A percentile compares a stretch with the other conserved stretches of the same genome.
phyloP scores from a whole-genome alignment of 1,139 yeast genomes.

The Kodamaea suecica region DNA sequence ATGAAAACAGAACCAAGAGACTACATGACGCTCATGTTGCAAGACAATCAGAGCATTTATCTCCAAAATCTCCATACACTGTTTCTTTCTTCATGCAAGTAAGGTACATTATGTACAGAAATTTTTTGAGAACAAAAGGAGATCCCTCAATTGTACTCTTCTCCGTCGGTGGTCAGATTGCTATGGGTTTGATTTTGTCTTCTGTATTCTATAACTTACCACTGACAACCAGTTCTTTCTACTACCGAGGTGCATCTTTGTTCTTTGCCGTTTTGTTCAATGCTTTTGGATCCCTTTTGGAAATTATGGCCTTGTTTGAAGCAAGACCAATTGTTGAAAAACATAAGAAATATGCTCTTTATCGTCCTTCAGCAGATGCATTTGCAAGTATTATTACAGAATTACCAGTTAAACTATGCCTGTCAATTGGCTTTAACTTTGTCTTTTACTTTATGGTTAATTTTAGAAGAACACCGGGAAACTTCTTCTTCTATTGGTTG shows the following conservation, averaged over 20 bases:
- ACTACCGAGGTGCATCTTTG: slow-evolving; percentile 65
- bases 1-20: slow-evolving; percentile 16
- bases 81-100: slow-evolving; percentile 67
- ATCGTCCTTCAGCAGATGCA: slow-evolving; percentile 78
- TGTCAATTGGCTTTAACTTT: slow-evolving; percentile 58
- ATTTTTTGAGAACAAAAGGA: slow-evolving; percentile 59
- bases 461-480: slow-evolving; percentile 62
- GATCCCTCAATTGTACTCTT: slow-evolving; percentile 64
- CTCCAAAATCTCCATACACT: slow-evolving; percentile 59
- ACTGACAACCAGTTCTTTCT: slow-evolving; percentile 47
- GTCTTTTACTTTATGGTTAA: slow-evolving; percentile 65
- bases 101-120: slow-evolving; percentile 57
- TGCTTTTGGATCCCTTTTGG: slow-evolving; percentile 71
- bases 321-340: slow-evolving; percentile 78
- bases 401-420: slow-evolving; percentile 57
- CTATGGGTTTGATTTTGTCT: slow-evolving; percentile 71
- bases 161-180: slow-evolving; percentile 58
- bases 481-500: slow-evolving; percentile 64
- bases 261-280: slow-evolving; percentile 77
- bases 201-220: slow-evolving; percentile 70
- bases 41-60: slow-evolving; percentile 52
- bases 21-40: slow-evolving; percentile 56
- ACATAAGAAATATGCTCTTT: slow-evolving; percentile 70
- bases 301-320: slow-evolving; percentile 64
- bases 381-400: slow-evolving; percentile 66